These are phyloP conservation scores for Boletus pseudo-olivaceus DNA, from an alignment of 768 basidiomycete genomes.

Conservation along the genomic window DNA sequence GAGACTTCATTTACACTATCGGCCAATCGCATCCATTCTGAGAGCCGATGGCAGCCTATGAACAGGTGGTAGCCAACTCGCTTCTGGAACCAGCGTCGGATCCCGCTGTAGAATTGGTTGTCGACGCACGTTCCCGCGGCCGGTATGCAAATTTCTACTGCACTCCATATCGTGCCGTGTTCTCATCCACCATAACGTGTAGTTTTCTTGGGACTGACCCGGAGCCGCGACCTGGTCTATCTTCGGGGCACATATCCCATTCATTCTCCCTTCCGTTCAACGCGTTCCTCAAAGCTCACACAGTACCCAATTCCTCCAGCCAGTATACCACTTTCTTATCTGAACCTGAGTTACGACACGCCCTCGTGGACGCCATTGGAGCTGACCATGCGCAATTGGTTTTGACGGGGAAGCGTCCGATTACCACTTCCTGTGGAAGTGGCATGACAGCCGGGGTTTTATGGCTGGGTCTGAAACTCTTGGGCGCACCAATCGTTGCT, in stretches of 20 bases:
- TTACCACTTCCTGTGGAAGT: slow-evolving; percentile 85
- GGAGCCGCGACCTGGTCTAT: slow-evolving; percentile 84
- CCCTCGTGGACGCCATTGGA: slow-evolving; percentile 64
- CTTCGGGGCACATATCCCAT: slow-evolving; percentile 90
- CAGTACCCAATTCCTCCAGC: slow-evolving; percentile 31
- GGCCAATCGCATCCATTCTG: slow-evolving; percentile 25
- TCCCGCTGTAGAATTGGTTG: slow-evolving; percentile 58
- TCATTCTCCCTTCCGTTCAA: slow-evolving; percentile 85
- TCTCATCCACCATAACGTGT: slow-evolving; percentile 9
- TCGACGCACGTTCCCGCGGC: slow-evolving; percentile 85
- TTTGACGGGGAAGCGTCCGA: slow-evolving; percentile 53
- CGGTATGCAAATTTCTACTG: slow-evolving; percentile 46
- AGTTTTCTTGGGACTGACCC: slow-evolving; percentile 81
- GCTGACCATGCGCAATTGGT: slow-evolving; percentile 51
- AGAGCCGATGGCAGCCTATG: slow-evolving; percentile 55
- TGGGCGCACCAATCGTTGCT: slow-evolving; percentile 59
- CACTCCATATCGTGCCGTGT: neutral
- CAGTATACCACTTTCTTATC: slow-evolving; percentile 61
- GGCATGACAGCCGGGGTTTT: slow-evolving; percentile 97
- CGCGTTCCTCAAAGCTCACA: slow-evolving; percentile 53
- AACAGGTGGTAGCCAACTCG: slow-evolving; percentile 76
- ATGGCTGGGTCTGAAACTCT: slow-evolving; percentile 84
- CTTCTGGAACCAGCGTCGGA: slow-evolving; percentile 41
- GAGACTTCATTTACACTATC: slow-evolving; percentile 33
- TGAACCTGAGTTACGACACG: slow-evolving; percentile 52